Evolutionary conservation across 1,139 yeast species (phyloP).

Genomic region (Sugiyamaella pinicola): DNA sequence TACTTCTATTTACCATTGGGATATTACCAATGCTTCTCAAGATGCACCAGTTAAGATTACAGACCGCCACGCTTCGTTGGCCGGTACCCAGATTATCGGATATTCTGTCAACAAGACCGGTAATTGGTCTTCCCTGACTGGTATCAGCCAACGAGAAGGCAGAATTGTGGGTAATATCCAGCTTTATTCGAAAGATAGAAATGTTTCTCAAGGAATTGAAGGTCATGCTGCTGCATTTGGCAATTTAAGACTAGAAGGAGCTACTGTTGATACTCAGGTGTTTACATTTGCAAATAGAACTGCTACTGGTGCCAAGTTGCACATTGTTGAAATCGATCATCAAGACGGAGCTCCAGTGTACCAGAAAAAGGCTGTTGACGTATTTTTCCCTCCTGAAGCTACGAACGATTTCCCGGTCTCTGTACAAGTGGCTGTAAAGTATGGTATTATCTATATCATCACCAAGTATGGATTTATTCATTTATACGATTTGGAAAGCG

Average conservation of each 20-base stretch:
- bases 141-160: constrained; percentile 93
- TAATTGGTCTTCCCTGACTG: constrained; percentile 94
- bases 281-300: constrained; percentile 87
- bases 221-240: constrained; percentile 97
- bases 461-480: constrained; percentile 98
- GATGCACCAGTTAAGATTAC: constrained; percentile 79
- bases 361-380: constrained; percentile 86
- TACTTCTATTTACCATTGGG: constrained; percentile 74
- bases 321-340: constrained; percentile 95
- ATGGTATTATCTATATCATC: constrained; percentile 83
- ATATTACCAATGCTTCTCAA: constrained; percentile 78
- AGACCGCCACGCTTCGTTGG: constrained; percentile 78
- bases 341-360: constrained; percentile 81
- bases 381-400: constrained; percentile 97
- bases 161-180: constrained; percentile 97
- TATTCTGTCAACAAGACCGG: constrained; percentile 78
- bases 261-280: constrained; percentile 75
- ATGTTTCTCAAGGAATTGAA: constrained; percentile 94
- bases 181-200: constrained; percentile 81
- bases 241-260: constrained; percentile 70
- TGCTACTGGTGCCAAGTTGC: constrained; percentile 73
- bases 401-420: constrained; percentile 96
- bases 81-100: constrained; percentile 86
- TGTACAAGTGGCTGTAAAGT: constrained; percentile 80
- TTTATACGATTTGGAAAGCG: constrained; percentile 90